Evolutionary conservation across 495 filamentous ascomycete species (phyloP), one percentile per base, ranked within the genome.

Genomic region (Aspergillus funiculosus): DNA sequence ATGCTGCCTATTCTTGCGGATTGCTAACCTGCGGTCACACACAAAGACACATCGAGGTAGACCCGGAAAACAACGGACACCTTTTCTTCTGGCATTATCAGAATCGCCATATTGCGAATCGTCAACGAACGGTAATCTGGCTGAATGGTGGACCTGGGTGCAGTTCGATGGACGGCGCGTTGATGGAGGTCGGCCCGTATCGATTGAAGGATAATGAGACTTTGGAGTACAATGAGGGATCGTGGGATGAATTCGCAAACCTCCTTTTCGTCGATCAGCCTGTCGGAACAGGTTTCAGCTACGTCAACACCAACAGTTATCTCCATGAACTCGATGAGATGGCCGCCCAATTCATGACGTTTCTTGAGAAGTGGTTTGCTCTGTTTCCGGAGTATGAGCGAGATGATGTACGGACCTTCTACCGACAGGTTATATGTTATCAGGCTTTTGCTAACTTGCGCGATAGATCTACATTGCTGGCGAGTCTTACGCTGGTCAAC

Each of bases 51-150:
- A 83, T 98, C 64, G 89, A 95, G 64, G 80, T 98, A 56, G 84
- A 85, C 46, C 73, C 82, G 6, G 78, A 85, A 46, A 75, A 80
- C 55, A 87, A 95, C 64, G 91, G 90, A 42, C 90, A 97, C 64
- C 69, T 98, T 2, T 98, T 96, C 74, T 98, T 97, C 70, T 98
- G 92, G 92, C 88, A 94, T 58, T 95, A 82, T 58, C 82, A 95
- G 59, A 97, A 96, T 59, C 79, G 85, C 39, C 91, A 97, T 58
- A 95, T 97, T 46, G 92, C 89, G 26, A 87, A 96, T 60, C 79
- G 78, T 50, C 87, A 94, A 60, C 81, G 91, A 20, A 95, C 92
- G 0, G 86, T 98, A 4, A 84, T 98, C 57, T 98, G 92, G 92
- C 69, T 98, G 30, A 98, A 98, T 61, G 92, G 92, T 25, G 92